Conservation (phyloP, 139 green algal genomes). For the Chlamydomonas applanata region DNA sequence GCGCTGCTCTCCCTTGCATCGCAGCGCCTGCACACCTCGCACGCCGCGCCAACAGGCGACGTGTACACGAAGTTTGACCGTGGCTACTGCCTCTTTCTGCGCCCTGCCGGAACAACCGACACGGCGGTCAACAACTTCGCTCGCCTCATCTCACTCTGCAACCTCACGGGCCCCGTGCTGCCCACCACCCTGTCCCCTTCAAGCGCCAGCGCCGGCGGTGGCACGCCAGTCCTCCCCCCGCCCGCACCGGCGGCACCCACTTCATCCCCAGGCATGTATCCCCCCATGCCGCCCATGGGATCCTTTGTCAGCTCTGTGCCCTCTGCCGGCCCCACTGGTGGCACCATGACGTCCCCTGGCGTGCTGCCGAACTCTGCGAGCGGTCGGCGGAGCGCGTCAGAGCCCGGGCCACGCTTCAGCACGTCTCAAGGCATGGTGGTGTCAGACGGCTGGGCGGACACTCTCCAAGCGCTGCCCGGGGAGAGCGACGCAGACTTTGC, state of each 20-base stretch:
- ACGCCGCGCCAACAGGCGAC: not conserved
- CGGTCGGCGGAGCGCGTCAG: not conserved
- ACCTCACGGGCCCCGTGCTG: not conserved
- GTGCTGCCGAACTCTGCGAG: not conserved
- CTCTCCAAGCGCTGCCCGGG: not conserved
- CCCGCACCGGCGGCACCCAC: not conserved
- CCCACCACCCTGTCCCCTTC: not conserved
- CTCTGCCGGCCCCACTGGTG: not conserved
- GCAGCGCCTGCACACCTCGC: slow-evolving; percentile 5
- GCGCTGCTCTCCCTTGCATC: not conserved
- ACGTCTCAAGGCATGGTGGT: too few relatives aligned
- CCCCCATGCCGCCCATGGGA: not conserved
- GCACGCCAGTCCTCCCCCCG: not conserved
- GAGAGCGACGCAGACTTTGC: slow-evolving; percentile 1
- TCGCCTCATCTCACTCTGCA: not conserved
- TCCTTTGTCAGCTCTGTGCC: not conserved
- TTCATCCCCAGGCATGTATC: not conserved
- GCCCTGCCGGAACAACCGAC: not conserved
- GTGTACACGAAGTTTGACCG: not conserved
- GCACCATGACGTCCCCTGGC: not conserved
- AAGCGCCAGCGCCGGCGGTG: not conserved
- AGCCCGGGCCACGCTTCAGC: too few relatives aligned
- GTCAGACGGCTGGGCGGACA: too few relatives aligned
- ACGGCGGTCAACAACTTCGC: not conserved
- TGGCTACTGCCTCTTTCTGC: slow-evolving; percentile 1